Percentiles rank a stretch among this genome's conserved stretches.
phyloP scores from a whole-genome alignment of 495 filamentous ascomycete species.

The Penicillium bovifimosum region DNA sequence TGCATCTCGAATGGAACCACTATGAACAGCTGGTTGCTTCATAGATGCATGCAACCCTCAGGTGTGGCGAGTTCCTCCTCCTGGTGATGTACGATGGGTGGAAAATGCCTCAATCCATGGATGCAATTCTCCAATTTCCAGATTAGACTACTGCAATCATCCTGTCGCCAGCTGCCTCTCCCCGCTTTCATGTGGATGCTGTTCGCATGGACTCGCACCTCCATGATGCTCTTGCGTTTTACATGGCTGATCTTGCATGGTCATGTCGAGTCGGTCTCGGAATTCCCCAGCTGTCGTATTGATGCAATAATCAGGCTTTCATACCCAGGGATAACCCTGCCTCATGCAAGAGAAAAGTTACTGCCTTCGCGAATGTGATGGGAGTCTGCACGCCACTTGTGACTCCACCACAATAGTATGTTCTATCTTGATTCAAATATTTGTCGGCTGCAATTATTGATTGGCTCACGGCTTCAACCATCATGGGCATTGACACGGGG shows the following conservation, averaged over 20 bases:
- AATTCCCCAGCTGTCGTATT: slow-evolving; percentile 39
- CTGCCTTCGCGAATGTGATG: slow-evolving; percentile 18
- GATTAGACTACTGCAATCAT: slow-evolving; percentile 35
- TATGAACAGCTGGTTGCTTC: slow-evolving; percentile 35
- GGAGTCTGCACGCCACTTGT: slow-evolving; percentile 17
- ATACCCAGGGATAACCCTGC: slow-evolving; percentile 26
- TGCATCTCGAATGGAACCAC: slow-evolving; percentile 30
- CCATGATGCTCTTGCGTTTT: slow-evolving; percentile 26
- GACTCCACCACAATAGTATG: slow-evolving; percentile 17
- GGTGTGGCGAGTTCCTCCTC: slow-evolving; percentile 33
- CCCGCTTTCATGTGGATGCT: slow-evolving; percentile 32
- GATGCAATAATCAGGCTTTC: slow-evolving; percentile 32
- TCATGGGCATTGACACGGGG: slow-evolving; percentile 18
- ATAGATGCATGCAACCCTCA: slow-evolving; percentile 40
- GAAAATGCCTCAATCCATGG: slow-evolving; percentile 44
- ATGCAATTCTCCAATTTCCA: slow-evolving; percentile 19
- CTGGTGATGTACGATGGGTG: slow-evolving; percentile 24
- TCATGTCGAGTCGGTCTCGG: slow-evolving; percentile 27
- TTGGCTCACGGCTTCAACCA: slow-evolving; percentile 17
- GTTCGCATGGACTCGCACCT: slow-evolving; percentile 27
- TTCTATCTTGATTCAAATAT: slow-evolving; percentile 7
- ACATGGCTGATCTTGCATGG: slow-evolving; percentile 39
- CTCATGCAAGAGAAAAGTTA: slow-evolving; percentile 21
- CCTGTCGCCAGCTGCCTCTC: slow-evolving; percentile 28
- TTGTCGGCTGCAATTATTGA: slow-evolving; percentile 14